A percentile compares a stretch with the other conserved stretches of the same genome.
These are phyloP conservation scores for Cladosporium sp. DNA, from an alignment of 2,329 filamentous ascomycete genomes.

Conservation along the genomic window DNA sequence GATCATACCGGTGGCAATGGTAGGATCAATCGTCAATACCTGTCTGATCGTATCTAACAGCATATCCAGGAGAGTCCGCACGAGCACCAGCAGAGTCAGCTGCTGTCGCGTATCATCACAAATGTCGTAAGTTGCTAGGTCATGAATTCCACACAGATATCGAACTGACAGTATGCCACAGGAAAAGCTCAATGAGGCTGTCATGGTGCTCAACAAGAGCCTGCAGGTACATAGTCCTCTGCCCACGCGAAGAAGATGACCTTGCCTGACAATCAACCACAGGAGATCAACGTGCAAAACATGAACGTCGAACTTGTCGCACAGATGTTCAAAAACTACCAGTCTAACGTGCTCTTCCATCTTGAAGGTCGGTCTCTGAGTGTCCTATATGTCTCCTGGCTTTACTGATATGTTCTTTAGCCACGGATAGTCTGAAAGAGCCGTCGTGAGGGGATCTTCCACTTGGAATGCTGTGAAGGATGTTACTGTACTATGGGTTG, in stretches of 20 bases:
- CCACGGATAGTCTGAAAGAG: constrained; percentile 77
- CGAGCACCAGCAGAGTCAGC: constrained; percentile 91
- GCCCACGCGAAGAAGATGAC: background rate
- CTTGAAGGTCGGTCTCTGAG: constrained; percentile 68
- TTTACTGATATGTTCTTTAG: constrained; percentile 40
- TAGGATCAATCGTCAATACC: too few species aligned
- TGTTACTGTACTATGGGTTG: too few species aligned
- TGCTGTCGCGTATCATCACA: constrained; percentile 91
- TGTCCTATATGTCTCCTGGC: background rate
- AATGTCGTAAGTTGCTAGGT: constrained; percentile 94
- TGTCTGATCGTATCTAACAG: too few species aligned
- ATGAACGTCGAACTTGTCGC: constrained; percentile 98
- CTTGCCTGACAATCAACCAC: background rate
- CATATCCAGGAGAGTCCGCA: constrained; percentile 79
- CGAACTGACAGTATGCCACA: constrained; percentile 33
- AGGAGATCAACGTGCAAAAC: constrained; percentile 98
- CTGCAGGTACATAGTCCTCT: constrained; percentile 59
- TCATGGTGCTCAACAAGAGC: constrained; percentile 87
- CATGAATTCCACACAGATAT: constrained; percentile 11
- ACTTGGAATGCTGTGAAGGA: background rate
- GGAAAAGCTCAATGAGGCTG: constrained; percentile 96
- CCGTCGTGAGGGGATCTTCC: background rate
- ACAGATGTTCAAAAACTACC: constrained; percentile 99
- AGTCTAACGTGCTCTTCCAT: constrained; percentile 95
- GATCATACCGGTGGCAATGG: too few species aligned